Evolutionary conservation across 495 filamentous ascomycete genomes (phyloP), one percentile per base, ranked within the genome.

Genomic region (Aspergillus sclerotiicarbonarius): DNA sequence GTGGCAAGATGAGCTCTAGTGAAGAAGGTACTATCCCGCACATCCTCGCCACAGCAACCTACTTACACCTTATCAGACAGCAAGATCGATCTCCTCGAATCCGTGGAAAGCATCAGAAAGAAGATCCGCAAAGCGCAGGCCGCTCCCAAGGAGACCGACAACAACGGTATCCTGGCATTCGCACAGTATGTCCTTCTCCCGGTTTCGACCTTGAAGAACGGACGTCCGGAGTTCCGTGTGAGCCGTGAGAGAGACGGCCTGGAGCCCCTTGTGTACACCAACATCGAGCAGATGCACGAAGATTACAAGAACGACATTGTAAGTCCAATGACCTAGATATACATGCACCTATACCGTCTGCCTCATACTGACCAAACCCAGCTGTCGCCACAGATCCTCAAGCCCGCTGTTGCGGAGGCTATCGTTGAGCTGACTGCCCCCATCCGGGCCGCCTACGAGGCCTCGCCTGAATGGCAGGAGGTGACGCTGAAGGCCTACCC

Each of bases 71-170:
- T 15, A 51, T 18, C 44, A 74, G 69, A 70, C 41, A 74, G 71
- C 65, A 75, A 98, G 78, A 96, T 98, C 62, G 94, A 98, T 69
- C 78, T 98, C 8, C 81, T 98, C 6, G 94, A 98, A 59, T 41
- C 82, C 0, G 72, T 86, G 0, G 91, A 95, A 6, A 67, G 74
- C 5, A 84, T 96, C 3, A 69, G 75, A 52, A 87, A 84, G 74
- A 96, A 97, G 80, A 77, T 97, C 58, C 84, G 84, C 62, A 96
- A 96, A 71, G 89, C 92, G 4, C 80, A 86, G 41, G 88, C 88
- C 7, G 81, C 81, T 31, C 94, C 94, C 4, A 79, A 83, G 60
- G 80, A 88, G 31, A 76, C 90, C 16, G 90, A 96, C 61, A 87
- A 85, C 8, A 98, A 98, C 67, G 94, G 94, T 12, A 67, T 98